phyloP scores from a whole-genome alignment of 2,329 filamentous ascomycete genomes.

The Dactylellina drechsleri region DNA sequence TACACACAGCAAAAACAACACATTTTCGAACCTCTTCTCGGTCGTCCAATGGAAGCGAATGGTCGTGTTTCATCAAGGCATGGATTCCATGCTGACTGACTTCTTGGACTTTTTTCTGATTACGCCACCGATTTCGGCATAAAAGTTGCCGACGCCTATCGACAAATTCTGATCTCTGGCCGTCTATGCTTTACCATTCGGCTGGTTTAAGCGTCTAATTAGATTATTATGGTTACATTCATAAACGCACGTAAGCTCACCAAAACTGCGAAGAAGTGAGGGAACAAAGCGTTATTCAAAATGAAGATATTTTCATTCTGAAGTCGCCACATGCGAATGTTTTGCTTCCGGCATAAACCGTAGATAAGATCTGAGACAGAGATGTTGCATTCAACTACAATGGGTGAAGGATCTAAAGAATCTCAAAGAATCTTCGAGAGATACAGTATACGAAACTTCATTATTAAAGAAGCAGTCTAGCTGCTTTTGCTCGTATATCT shows the following conservation, averaged over 20 bases:
- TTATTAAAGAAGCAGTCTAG: background rate
- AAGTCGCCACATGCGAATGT: too few relatives aligned
- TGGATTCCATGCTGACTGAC: conserved; percentile 29
- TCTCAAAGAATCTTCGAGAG: conserved; percentile 17
- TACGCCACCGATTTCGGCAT: conserved; percentile 14
- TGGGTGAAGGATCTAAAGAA: conserved; percentile 35
- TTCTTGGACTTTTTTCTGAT: conserved; percentile 9
- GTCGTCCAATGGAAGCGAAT: conserved; percentile 15
- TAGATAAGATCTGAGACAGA: background rate
- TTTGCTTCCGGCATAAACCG: conserved; percentile 2
- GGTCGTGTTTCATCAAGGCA: conserved; percentile 38
- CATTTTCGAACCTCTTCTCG: conserved; percentile 8
- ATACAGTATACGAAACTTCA: background rate
- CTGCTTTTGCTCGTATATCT: background rate
- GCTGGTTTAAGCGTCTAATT: too few relatives aligned
- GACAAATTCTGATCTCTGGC: too few relatives aligned
- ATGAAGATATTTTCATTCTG: too few relatives aligned
- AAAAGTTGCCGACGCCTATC: background rate
- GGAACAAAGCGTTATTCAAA: too few relatives aligned
- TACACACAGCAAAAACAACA: conserved; percentile 53
- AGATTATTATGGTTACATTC: background rate
- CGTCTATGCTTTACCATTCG: too few relatives aligned
- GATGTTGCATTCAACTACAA: background rate
- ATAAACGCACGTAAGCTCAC: too few relatives aligned
- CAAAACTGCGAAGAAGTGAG: too few relatives aligned